phyloP scores from a whole-genome alignment of 306 rosid species.

The Quercus aquifolioides region DNA sequence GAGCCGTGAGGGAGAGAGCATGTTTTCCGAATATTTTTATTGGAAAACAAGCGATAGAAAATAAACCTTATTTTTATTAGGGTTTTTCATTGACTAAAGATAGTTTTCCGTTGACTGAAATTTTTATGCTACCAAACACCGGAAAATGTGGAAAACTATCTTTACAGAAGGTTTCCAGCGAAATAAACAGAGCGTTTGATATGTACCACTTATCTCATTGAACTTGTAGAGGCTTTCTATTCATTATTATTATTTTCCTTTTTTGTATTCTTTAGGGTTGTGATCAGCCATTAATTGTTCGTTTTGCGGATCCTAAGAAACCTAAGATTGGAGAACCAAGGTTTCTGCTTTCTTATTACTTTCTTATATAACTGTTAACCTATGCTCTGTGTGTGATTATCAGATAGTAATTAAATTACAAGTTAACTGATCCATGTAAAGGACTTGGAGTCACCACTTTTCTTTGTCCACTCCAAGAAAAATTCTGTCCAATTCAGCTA shows the following conservation, averaged over 20 bases:
- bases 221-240: constrained; percentile 25
- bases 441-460: neutral
- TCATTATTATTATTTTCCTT: neutral
- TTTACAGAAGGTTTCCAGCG: too few relatives aligned
- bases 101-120: too few relatives aligned
- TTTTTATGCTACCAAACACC: too few relatives aligned
- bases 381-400: neutral
- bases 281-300: constrained; percentile 76
- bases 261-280: constrained; percentile 57
- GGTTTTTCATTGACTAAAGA: too few relatives aligned
- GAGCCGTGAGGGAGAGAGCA: too few relatives aligned
- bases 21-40: too few relatives aligned
- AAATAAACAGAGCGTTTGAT: neutral
- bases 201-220: constrained; percentile 6
- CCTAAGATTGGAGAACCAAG: constrained; percentile 64
- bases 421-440: neutral
- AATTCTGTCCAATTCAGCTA: neutral
- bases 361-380: constrained; percentile 12
- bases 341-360: constrained; percentile 38
- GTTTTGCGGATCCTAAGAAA: constrained; percentile 91
- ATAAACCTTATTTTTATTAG: too few relatives aligned
- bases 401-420: constrained; percentile 1
- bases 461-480: neutral
- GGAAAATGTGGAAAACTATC: too few relatives aligned
- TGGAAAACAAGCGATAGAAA: too few relatives aligned